Evolutionary conservation across 2,329 filamentous ascomycete species (phyloP), one percentile per base, ranked within the genome.

Genomic region (Lomentospora prolificans): DNA sequence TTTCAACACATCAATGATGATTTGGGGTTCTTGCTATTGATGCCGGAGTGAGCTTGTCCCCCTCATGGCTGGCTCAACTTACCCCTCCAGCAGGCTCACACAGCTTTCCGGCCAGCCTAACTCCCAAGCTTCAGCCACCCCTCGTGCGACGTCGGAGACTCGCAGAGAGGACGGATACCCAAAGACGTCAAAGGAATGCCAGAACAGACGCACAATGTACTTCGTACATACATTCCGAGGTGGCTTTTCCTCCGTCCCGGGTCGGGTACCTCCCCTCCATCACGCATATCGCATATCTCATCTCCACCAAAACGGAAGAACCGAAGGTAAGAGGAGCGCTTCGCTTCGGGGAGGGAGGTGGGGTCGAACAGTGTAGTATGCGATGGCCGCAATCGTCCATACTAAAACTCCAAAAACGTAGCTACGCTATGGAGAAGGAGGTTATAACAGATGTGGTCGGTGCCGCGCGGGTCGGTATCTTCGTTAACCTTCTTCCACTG

Each of bases 71-170:
- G n/a, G n/a, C n/a, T n/a, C n/a, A n/a, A n/a, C n/a, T n/a, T n/a
- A n/a, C n/a, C n/a, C n/a, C n/a, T n/a, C n/a, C n/a, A n/a, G n/a
- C n/a, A n/a, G n/a, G n/a, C n/a, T n/a, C n/a, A n/a, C n/a, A n/a
- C n/a, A n/a, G n/a, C n/a, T n/a, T n/a, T n/a, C n/a, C n/a, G n/a
- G n/a, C n/a, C n/a, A n/a, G n/a, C n/a, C n/a, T n/a, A n/a, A n/a
- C n/a, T n/a, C n/a, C n/a, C n/a, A n/a, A n/a, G n/a, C n/a, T n/a
- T n/a, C n/a, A n/a, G n/a, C 44, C 44, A 48, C 44, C 44, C 44
- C 44, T 48, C 44, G 22, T 48, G 44, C 44, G 44, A 48, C 44
- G 44, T 48, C 44, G 44, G 44, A 48, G 44, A 33, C 30, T 33
- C 12, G 30, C 12, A 6, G 30, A 33, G 30, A 33, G 30, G 12